phyloP scores from a whole-genome alignment of 768 basidiomycete species.

The Dentipellis fragilis region DNA sequence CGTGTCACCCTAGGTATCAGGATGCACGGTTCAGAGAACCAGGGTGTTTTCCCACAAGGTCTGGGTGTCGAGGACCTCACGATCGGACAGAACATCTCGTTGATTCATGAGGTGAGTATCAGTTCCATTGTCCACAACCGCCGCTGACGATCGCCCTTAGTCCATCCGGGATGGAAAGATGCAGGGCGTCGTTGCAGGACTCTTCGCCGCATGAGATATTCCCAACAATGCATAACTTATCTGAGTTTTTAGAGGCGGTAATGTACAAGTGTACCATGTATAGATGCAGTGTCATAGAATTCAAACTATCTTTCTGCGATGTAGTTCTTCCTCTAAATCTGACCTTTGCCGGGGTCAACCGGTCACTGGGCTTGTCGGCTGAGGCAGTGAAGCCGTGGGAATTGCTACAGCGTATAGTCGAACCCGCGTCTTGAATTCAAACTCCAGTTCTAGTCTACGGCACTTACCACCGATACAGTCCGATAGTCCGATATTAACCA shows the following conservation, averaged over 20 bases:
- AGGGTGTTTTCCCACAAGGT: conserved; percentile 47
- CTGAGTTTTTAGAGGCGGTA: background rate
- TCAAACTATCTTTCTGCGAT: no score
- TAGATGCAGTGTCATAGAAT: background rate
- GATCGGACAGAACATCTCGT: conserved; percentile 58
- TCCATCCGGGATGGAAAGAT: conserved; percentile 66
- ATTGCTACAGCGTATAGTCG: no score
- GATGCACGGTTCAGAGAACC: conserved; percentile 76
- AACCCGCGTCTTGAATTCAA: no score
- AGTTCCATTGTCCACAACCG: background rate
- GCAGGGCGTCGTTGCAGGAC: conserved; percentile 41
- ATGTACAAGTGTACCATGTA: background rate
- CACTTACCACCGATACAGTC: no score
- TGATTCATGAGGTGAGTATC: conserved; percentile 57
- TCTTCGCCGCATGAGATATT: conserved; percentile 26
- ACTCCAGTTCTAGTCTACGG: no score
- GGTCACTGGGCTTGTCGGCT: no score
- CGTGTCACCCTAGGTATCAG: conserved; percentile 59
- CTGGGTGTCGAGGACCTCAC: conserved; percentile 59
- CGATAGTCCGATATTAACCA: no score
- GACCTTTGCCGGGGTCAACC: no score
- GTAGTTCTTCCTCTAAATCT: no score
- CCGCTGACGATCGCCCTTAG: conserved; percentile 8
- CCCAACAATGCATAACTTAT: background rate
- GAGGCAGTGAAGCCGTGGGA: no score